Evolutionary conservation across 2,329 filamentous ascomycete species (phyloP).

Genomic region (Harringtonia lauricola): DNA sequence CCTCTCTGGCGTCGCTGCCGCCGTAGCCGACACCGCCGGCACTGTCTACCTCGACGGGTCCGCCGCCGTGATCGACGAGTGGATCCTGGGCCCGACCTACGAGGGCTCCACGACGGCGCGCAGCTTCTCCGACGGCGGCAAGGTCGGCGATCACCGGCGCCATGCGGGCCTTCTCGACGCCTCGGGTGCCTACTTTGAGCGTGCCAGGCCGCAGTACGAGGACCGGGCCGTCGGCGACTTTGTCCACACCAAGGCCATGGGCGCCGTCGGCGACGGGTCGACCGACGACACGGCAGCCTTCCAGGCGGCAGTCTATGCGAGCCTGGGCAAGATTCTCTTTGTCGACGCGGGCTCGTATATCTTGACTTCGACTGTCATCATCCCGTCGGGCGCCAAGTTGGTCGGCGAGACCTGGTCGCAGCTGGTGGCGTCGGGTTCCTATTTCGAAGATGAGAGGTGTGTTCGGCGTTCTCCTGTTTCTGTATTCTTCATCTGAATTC

Average conservation of each 20-base stretch:
- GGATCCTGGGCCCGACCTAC: no score
- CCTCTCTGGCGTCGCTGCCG: no score
- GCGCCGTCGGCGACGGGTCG: constrained; percentile 8
- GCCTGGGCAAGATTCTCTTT: constrained; percentile 22
- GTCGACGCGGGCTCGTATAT: constrained; percentile 17
- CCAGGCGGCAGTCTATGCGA: constrained; percentile 30
- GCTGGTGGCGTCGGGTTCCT: constrained; percentile 45
- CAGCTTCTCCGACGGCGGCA: no score
- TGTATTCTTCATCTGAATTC: no score
- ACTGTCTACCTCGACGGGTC: no score
- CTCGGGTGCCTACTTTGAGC: constrained; percentile 8
- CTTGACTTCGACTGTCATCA: constrained; percentile 36
- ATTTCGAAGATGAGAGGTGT: constrained; percentile 39
- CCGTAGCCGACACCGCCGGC: no score
- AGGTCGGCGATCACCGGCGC: no score
- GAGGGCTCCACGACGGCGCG: no score
- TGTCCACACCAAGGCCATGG: constrained; percentile 8
- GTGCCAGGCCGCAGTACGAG: constrained; percentile 7
- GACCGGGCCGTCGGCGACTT: constrained; percentile 2
- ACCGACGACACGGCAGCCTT: constrained; percentile 29
- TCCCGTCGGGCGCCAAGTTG: constrained; percentile 52
- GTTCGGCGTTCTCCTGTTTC: no score
- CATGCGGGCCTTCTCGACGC: no score
- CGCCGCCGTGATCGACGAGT: no score
- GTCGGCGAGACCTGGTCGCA: constrained; percentile 61